Conservation (phyloP, 1,284 basidiomycete genomes). For the Inonotus hispidus region DNA sequence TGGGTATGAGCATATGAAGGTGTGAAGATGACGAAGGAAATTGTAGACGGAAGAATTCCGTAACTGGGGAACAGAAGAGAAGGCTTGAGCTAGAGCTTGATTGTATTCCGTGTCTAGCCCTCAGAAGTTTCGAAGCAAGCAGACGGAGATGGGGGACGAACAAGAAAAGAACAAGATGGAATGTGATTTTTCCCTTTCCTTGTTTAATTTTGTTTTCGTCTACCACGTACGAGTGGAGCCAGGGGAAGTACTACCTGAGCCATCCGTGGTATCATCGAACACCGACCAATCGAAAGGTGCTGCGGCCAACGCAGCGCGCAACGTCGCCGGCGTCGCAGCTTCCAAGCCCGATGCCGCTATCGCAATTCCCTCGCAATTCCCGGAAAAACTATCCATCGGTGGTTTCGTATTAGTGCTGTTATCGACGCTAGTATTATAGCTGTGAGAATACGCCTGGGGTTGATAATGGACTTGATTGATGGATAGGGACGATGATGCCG, state of each 20-base stretch:
- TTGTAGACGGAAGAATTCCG: too few species aligned
- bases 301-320: slow-evolving; percentile 4
- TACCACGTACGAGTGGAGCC: slow-evolving; percentile 14
- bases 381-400: not conserved
- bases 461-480: not conserved
- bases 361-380: not conserved
- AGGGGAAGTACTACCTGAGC: slow-evolving; percentile 16
- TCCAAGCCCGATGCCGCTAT: too few species aligned
- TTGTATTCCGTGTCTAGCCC: too few species aligned
- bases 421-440: not conserved
- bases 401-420: not conserved
- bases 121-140: not conserved
- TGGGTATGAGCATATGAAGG: not conserved
- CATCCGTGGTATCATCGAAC: slow-evolving; percentile 16
- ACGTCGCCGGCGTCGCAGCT: not conserved
- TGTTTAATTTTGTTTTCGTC: not conserved
- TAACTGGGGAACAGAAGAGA: too few species aligned
- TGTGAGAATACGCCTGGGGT: not conserved
- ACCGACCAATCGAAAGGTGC: slow-evolving; percentile 13
- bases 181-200: not conserved
- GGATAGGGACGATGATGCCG: not conserved
- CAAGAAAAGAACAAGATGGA: not conserved
- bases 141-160: not conserved
- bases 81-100: not conserved
- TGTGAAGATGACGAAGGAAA: too few species aligned